Conservation (phyloP, 768 basidiomycete genomes). For the Phanerochaete sordida region DNA sequence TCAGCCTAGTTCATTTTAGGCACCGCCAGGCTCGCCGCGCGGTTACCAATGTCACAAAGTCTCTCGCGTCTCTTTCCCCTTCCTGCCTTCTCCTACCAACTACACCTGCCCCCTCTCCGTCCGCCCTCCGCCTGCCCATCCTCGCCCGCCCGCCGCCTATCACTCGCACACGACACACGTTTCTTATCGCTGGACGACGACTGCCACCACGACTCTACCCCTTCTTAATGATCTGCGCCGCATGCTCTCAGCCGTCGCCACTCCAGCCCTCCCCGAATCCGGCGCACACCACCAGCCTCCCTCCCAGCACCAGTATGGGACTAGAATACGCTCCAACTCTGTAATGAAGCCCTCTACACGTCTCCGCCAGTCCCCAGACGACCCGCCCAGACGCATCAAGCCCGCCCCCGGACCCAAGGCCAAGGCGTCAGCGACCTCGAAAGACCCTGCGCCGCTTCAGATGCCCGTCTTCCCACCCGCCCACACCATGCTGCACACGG, state of each 20-base stretch:
- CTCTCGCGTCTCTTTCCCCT: constrained; percentile 17
- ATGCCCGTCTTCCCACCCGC: constrained; percentile 55
- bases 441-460: constrained; percentile 16
- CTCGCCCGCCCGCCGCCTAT: constrained; percentile 25
- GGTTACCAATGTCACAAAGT: constrained; percentile 22
- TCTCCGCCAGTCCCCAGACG: constrained; percentile 43
- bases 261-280: constrained; percentile 13
- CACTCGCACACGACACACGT: constrained; percentile 12
- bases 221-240: constrained; percentile 28
- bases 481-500: constrained; percentile 65
- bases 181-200: constrained; percentile 31
- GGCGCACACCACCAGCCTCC: constrained; percentile 25
- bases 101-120: constrained; percentile 20
- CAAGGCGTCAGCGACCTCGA: constrained; percentile 15
- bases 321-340: constrained; percentile 50
- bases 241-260: constrained; percentile 23
- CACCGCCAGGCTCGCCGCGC: constrained; percentile 24
- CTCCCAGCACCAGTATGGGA: constrained; percentile 44
- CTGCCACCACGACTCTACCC: constrained; percentile 13
- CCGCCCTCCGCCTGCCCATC: constrained; percentile 19
- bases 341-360: constrained; percentile 50
- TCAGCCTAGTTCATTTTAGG: constrained; percentile 28
- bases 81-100: constrained; percentile 20
- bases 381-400: constrained; percentile 28
- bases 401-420: constrained; percentile 24